Conservation (phyloP, 768 basidiomycete genomes). For the Coprinellus micaceus region DNA sequence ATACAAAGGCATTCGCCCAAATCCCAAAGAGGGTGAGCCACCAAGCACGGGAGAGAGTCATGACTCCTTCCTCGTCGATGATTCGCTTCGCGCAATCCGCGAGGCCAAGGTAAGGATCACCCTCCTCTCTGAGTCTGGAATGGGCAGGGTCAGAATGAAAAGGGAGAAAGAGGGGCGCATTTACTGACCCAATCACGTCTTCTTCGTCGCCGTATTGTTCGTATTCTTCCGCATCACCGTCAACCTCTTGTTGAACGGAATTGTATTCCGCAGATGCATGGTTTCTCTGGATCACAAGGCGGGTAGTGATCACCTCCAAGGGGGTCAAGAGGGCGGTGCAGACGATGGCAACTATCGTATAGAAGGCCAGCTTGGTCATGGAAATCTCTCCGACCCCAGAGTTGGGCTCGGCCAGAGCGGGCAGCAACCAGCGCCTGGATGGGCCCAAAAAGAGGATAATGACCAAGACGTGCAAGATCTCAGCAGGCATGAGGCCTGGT, state of each 20-base stretch:
- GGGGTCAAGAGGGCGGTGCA: slow-evolving; percentile 65
- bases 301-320: slow-evolving; percentile 73
- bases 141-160: slow-evolving; percentile 8
- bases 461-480: slow-evolving; percentile 42
- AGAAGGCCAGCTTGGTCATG: slow-evolving; percentile 47
- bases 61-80: slow-evolving; percentile 73
- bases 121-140: slow-evolving; percentile 65
- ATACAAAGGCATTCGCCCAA: slow-evolving; percentile 52
- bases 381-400: slow-evolving; percentile 40
- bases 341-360: slow-evolving; percentile 50
- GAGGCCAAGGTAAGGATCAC: slow-evolving; percentile 74
- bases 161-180: background rate
- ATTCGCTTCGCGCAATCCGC: slow-evolving; percentile 75
- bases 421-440: slow-evolving; percentile 43
- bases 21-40: slow-evolving; percentile 74
- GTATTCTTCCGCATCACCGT: slow-evolving; percentile 56
- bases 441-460: slow-evolving; percentile 47
- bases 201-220: slow-evolving; percentile 70
- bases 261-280: slow-evolving; percentile 74
- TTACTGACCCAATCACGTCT: slow-evolving; percentile 76
- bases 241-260: slow-evolving; percentile 69
- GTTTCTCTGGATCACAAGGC: slow-evolving; percentile 82
- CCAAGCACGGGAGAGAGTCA: slow-evolving; percentile 77
- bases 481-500: slow-evolving; percentile 66
- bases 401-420: slow-evolving; percentile 32